These are phyloP conservation scores for Priceomyces medius DNA, from an alignment of 805 yeast genomes.

Conservation along the genomic window DNA sequence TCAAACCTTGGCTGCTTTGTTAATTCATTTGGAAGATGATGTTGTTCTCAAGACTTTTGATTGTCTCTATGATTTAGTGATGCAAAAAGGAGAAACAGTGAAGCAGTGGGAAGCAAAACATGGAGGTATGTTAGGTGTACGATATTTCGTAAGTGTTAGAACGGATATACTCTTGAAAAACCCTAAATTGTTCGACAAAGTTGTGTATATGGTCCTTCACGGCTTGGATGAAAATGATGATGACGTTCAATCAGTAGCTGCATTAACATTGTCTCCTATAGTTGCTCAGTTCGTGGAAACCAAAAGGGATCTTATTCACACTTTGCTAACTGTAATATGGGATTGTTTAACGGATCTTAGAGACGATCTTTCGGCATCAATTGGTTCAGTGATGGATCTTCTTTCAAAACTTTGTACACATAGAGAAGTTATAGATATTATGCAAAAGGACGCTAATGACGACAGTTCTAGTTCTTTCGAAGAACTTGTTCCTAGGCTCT, in stretches of 20 bases:
- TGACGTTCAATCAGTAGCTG: constrained; percentile 96
- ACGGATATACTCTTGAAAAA: constrained; percentile 68
- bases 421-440: constrained; percentile 67
- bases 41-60: constrained; percentile 61
- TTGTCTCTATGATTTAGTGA: constrained; percentile 64
- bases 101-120: constrained; percentile 95
- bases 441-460: constrained; percentile 59
- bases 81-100: constrained; percentile 55
- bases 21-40: constrained; percentile 67
- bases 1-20: constrained; percentile 85
- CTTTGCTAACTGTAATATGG: constrained; percentile 78
- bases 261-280: constrained; percentile 87
- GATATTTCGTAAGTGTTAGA: constrained; percentile 88
- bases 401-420: constrained; percentile 84
- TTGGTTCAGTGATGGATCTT: constrained; percentile 94
- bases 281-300: constrained; percentile 80
- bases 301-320: constrained; percentile 49
- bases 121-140: constrained; percentile 92
- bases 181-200: constrained; percentile 61
- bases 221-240: constrained; percentile 80
- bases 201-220: constrained; percentile 80
- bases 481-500: constrained; percentile 80
- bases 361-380: constrained; percentile 92
- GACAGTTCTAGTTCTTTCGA: constrained; percentile 61
- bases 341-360: constrained; percentile 76